Conservation (phyloP, 345 rosid species). For the Rhodamnia rubescens region DNA sequence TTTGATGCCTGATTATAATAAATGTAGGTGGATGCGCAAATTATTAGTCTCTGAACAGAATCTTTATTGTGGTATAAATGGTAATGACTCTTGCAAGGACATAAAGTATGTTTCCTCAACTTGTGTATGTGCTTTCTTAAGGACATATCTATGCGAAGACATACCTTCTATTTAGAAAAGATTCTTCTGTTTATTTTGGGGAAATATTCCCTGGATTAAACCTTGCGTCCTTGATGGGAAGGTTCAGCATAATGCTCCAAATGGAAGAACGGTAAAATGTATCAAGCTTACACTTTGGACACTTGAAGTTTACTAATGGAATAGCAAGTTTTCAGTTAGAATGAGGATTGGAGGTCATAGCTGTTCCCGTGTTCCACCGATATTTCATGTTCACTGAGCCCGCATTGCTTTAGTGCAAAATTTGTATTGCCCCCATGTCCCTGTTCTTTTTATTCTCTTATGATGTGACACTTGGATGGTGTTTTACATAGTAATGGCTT, state of each 20-base stretch:
- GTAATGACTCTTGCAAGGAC: neutral
- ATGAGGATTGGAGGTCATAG: neutral
- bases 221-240: neutral
- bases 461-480: neutral
- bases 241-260: neutral
- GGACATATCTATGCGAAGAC: neutral
- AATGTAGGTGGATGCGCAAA: neutral
- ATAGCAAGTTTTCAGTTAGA: neutral
- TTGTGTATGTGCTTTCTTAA: neutral
- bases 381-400: neutral
- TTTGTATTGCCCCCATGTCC: neutral
- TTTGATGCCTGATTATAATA: neutral
- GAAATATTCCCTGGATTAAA: neutral
- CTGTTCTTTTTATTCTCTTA: neutral
- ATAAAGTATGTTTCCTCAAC: neutral
- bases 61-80: neutral
- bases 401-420: neutral
- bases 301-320: neutral
- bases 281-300: neutral
- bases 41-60: neutral
- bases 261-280: neutral
- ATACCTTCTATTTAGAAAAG: neutral
- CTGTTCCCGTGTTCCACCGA: neutral
- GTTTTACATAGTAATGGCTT: neutral
- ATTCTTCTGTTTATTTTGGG: neutral